A percentile compares a stretch with the other conserved stretches of the same genome.
These are phyloP conservation scores for Neurospora sp. DNA, from an alignment of 495 filamentous ascomycete species.

Conservation along the genomic window DNA sequence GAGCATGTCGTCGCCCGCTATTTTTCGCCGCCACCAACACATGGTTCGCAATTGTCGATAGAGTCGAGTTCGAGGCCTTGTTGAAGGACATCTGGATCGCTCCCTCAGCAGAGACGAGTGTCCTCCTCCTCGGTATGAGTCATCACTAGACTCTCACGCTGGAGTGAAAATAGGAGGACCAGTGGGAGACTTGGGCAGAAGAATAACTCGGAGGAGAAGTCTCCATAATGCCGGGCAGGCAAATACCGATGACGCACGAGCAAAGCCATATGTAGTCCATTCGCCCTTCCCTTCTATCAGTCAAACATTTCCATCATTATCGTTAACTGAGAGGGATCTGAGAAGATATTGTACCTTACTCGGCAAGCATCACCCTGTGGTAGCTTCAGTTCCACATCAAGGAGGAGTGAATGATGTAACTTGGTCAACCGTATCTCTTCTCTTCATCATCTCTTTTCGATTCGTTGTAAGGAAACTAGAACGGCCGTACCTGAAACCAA, in stretches of 20 bases:
- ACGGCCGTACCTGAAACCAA: not conserved
- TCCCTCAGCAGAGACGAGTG: slow-evolving; percentile 17
- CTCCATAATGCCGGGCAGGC: not conserved
- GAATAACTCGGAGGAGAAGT: not conserved
- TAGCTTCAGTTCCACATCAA: not conserved
- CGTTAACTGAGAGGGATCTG: not conserved
- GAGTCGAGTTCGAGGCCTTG: slow-evolving; percentile 7
- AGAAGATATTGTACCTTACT: not conserved
- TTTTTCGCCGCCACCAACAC: slow-evolving; percentile 19
- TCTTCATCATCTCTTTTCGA: not conserved
- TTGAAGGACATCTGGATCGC: slow-evolving; percentile 14
- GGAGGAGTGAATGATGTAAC: not conserved
- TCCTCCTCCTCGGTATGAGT: slow-evolving; percentile 21
- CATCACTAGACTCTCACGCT: slow-evolving; percentile 8
- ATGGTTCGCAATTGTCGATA: slow-evolving; percentile 22
- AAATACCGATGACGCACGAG: not conserved
- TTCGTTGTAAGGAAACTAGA: not conserved
- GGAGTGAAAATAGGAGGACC: not conserved
- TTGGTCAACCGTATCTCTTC: not conserved
- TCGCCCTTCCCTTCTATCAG: not conserved
- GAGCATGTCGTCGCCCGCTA: slow-evolving; percentile 36
- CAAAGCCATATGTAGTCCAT: not conserved
- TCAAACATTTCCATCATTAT: not conserved
- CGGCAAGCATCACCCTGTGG: not conserved
- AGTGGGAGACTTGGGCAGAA: not conserved